These are phyloP conservation scores for Coleophoma eucalyptorum DNA, from an alignment of 2,329 filamentous ascomycete species.

Conservation along the genomic window DNA sequence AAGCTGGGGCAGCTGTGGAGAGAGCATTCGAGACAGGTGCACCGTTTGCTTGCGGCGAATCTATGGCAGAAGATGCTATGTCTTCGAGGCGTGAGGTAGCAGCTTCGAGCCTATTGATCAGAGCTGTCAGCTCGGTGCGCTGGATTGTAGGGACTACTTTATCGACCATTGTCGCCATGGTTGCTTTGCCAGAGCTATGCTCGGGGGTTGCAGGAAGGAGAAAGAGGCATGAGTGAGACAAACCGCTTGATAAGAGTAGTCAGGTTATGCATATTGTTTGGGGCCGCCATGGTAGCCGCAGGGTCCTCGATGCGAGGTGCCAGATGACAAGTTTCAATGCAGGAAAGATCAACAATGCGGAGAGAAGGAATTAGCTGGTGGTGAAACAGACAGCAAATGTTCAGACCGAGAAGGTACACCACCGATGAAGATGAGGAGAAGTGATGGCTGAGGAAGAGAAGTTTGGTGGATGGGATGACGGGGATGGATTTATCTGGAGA, in stretches of 20 bases:
- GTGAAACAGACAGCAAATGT: background rate
- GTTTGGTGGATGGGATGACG: too few relatives aligned
- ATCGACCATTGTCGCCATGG: constrained; percentile 14
- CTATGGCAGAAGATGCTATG: constrained; percentile 75
- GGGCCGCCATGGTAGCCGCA: constrained; percentile 38
- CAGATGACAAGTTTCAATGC: constrained; percentile 14
- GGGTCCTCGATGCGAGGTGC: constrained; percentile 13
- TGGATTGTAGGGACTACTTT: constrained; percentile 18
- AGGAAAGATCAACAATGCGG: constrained; percentile 12
- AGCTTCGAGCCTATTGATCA: constrained; percentile 77
- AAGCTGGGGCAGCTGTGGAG: constrained; percentile 37
- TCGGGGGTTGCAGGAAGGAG: constrained; percentile 3
- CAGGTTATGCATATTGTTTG: constrained; percentile 90
- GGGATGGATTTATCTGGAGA: too few relatives aligned
- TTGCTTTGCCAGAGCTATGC: constrained; percentile 1
- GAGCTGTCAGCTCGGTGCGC: constrained; percentile 21
- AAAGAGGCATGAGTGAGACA: constrained; percentile 27
- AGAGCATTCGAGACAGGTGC: constrained; percentile 25
- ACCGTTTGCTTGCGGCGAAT: constrained; percentile 48
- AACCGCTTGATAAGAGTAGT: constrained; percentile 98
- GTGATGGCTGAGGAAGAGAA: background rate
- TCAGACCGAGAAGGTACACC: too few relatives aligned
- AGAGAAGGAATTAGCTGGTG: background rate
- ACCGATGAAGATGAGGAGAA: background rate
- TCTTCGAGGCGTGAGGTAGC: constrained; percentile 95